Evolutionary conservation across 2,329 filamentous ascomycete genomes (phyloP).

Genomic region (Cephalotrichum gorgonifer): DNA sequence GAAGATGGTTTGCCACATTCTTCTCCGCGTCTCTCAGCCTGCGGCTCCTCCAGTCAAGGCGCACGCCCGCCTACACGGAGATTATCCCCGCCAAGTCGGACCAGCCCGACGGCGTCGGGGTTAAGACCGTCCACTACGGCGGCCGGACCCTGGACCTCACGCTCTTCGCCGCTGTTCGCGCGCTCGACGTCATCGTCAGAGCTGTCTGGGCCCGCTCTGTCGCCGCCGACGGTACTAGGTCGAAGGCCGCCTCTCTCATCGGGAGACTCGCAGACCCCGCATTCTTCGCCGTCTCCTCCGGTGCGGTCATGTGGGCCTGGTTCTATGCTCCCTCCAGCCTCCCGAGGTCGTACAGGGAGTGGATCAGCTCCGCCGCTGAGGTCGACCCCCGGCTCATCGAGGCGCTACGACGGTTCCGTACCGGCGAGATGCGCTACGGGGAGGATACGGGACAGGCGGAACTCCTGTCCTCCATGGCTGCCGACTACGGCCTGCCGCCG

Average conservation of each 20-base stretch:
- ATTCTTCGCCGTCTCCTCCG: conserved; percentile 62
- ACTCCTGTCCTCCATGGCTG: conserved; percentile 62
- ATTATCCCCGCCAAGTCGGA: conserved; percentile 19
- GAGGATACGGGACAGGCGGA: conserved; percentile 59
- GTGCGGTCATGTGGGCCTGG: conserved; percentile 82
- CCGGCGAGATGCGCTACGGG: conserved; percentile 59
- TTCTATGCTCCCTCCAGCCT: conserved; percentile 65
- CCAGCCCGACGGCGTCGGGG: conserved; percentile 14
- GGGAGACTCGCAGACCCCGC: conserved; percentile 46
- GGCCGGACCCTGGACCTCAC: conserved; percentile 75
- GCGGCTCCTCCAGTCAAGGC: conserved; percentile 45
- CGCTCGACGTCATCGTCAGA: conserved; percentile 60
- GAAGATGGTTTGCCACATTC: conserved; percentile 45
- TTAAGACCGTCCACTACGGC: conserved; percentile 26
- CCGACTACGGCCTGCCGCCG: conserved; percentile 57
- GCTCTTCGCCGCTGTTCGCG: conserved; percentile 64
- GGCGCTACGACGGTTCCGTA: conserved; percentile 57
- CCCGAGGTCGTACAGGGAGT: conserved; percentile 65
- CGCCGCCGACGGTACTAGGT: conserved; percentile 23
- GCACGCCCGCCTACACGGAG: conserved; percentile 31
- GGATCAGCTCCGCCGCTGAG: conserved; percentile 69
- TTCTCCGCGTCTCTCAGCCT: conserved; percentile 48
- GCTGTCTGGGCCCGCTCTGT: conserved; percentile 50
- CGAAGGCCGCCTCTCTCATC: conserved; percentile 22
- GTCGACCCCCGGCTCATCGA: conserved; percentile 67